Evolutionary conservation across 73 alveolate genomes (phyloP).

Genomic region (Tetrahymena elliotti): DNA sequence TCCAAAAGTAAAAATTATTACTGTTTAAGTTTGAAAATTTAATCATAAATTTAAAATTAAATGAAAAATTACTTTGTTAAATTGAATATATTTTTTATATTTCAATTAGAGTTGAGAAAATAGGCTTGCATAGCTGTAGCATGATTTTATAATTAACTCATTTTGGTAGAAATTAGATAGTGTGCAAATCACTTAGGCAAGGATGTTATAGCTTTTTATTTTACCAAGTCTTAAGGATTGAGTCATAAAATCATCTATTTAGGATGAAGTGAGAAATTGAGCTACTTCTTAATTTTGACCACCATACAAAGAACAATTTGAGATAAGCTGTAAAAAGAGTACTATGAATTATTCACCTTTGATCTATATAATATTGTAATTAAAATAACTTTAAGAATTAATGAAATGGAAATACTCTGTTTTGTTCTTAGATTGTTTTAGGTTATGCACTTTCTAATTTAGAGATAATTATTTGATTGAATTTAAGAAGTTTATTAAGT

Average conservation of each 20-base stretch:
- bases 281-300: neutral
- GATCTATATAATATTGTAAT: neutral
- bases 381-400: neutral
- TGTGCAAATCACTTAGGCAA: neutral
- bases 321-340: neutral
- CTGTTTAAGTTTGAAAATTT: too few species aligned
- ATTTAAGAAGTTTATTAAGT: neutral
- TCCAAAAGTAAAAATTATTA: too few species aligned
- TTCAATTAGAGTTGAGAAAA: neutral
- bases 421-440: neutral
- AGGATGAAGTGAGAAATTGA: neutral
- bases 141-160: neutral
- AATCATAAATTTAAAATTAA: too few species aligned
- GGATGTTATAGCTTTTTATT: neutral
- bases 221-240: neutral
- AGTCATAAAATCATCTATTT: neutral
- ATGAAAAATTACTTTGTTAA: neutral
- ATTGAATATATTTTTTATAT: neutral
- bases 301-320: neutral
- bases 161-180: neutral
- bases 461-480: neutral
- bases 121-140: neutral
- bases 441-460: neutral
- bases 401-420: neutral
- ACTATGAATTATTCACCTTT: neutral